Percentiles rank a stretch among this genome's conserved stretches.
These are phyloP conservation scores for Boletus vermiculosoides DNA, from an alignment of 768 basidiomycete genomes.

Conservation along the genomic window DNA sequence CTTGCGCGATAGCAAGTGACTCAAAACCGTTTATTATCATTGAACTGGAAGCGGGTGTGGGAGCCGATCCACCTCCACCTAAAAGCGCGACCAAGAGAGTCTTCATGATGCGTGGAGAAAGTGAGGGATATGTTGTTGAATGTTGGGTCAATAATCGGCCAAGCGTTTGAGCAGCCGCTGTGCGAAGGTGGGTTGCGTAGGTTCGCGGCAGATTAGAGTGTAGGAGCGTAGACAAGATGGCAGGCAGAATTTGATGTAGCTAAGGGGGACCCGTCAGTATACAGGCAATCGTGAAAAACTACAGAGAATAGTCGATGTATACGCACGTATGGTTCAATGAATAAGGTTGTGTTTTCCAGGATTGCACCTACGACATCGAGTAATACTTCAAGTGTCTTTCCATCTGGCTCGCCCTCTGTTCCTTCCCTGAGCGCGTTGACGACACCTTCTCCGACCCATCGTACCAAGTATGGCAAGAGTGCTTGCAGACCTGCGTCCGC, in stretches of 20 bases:
- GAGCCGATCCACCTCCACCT: constrained; percentile 19
- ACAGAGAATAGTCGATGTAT: neutral
- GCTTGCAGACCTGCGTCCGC: constrained; percentile 90
- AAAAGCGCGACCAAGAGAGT: constrained; percentile 87
- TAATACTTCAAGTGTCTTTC: constrained; percentile 72
- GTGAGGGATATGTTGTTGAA: constrained; percentile 84
- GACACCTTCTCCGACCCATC: constrained; percentile 92
- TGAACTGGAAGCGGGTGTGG: constrained; percentile 11
- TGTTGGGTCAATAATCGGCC: constrained; percentile 79
- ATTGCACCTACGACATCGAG: constrained; percentile 84
- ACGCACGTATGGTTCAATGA: constrained; percentile 94
- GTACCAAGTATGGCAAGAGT: constrained; percentile 88
- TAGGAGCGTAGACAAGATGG: constrained; percentile 87
- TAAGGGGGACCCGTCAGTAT: constrained; percentile 30
- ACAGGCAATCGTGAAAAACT: neutral
- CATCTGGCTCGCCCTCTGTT: constrained; percentile 58
- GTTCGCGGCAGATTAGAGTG: constrained; percentile 79
- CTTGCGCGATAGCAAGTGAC: constrained; percentile 24
- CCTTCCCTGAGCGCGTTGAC: constrained; percentile 55
- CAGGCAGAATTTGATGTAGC: constrained; percentile 95
- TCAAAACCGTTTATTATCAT: constrained; percentile 27
- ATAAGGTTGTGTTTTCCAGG: constrained; percentile 82
- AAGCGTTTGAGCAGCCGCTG: constrained; percentile 79
- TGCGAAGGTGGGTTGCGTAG: constrained; percentile 68
- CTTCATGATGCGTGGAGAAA: constrained; percentile 89